Conservation (phyloP, 2,329 filamentous ascomycete genomes). For the Trichoderma afroharzianum region DNA sequence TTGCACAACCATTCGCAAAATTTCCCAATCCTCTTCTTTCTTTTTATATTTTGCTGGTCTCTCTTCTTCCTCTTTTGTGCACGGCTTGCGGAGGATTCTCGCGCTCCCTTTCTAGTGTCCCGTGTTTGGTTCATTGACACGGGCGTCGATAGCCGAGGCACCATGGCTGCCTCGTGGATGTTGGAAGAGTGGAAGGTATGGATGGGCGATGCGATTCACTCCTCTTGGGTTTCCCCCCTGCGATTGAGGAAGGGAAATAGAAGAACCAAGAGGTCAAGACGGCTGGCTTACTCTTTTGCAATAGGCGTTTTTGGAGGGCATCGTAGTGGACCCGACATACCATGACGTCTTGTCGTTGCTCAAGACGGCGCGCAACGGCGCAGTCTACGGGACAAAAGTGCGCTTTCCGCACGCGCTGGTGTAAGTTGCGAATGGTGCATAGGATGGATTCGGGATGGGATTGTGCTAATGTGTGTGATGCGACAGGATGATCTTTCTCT, state of each 20-base stretch:
- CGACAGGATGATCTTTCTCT: conserved; percentile 87
- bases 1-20: neutral
- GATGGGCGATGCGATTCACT: neutral
- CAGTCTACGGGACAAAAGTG: conserved; percentile 95
- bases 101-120: neutral
- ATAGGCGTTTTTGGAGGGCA: conserved; percentile 67
- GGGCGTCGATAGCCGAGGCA: conserved; percentile 18
- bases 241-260: neutral
- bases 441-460: neutral
- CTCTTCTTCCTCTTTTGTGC: neutral
- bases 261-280: neutral
- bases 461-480: conserved; percentile 22
- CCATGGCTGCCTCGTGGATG: conserved; percentile 22
- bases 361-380: conserved; percentile 94
- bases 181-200: conserved; percentile 26
- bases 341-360: conserved; percentile 80
- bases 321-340: conserved; percentile 79
- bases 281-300: neutral
- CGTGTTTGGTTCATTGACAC: neutral
- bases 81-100: neutral
- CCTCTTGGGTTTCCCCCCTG: neutral
- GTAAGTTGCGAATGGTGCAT: conserved; percentile 37
- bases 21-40: neutral
- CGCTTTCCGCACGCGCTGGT: conserved; percentile 97
- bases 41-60: neutral